Evolutionary conservation across 2,329 filamentous ascomycete genomes (phyloP).

Genomic region (Fusarium vanettenii): DNA sequence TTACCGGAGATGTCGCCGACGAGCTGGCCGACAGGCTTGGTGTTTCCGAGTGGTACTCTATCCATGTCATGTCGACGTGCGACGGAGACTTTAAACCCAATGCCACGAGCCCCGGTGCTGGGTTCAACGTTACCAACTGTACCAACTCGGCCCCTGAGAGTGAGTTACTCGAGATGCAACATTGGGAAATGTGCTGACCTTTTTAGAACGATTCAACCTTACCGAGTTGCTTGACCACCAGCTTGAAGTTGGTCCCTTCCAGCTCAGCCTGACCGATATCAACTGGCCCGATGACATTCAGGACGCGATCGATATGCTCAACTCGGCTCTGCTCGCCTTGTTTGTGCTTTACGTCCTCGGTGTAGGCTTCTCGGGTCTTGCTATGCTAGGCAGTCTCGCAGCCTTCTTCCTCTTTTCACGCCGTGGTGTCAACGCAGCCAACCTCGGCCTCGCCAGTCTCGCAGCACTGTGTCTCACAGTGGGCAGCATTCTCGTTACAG

Average conservation of each 20-base stretch:
- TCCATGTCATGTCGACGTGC: conserved; percentile 62
- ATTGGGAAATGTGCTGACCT: not conserved
- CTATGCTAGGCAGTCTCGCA: conserved; percentile 54
- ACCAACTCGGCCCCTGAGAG: conserved; percentile 53
- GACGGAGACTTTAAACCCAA: conserved; percentile 60
- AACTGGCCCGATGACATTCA: conserved; percentile 58
- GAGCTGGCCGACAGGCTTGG: conserved; percentile 56
- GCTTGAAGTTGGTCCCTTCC: conserved; percentile 57
- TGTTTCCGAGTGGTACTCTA: conserved; percentile 63
- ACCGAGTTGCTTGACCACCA: conserved; percentile 59
- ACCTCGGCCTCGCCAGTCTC: conserved; percentile 52
- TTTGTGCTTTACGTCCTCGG: conserved; percentile 62
- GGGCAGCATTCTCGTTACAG: conserved; percentile 57
- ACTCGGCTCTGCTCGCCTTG: conserved; percentile 59
- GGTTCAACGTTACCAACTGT: conserved; percentile 59
- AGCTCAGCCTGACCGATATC: conserved; percentile 59
- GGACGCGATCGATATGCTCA: conserved; percentile 61
- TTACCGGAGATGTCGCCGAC: conserved; percentile 54
- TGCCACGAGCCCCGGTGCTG: conserved; percentile 49
- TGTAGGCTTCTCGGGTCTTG: conserved; percentile 55
- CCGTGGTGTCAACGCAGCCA: conserved; percentile 46
- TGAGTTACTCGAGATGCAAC: conserved; percentile 39
- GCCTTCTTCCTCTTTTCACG: conserved; percentile 49
- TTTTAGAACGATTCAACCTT: conserved; percentile 57
- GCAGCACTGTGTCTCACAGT: conserved; percentile 53